Base-by-base conservation (phyloP, 2,329 filamentous ascomycete species). In the Aspergillus sp. region DNA sequence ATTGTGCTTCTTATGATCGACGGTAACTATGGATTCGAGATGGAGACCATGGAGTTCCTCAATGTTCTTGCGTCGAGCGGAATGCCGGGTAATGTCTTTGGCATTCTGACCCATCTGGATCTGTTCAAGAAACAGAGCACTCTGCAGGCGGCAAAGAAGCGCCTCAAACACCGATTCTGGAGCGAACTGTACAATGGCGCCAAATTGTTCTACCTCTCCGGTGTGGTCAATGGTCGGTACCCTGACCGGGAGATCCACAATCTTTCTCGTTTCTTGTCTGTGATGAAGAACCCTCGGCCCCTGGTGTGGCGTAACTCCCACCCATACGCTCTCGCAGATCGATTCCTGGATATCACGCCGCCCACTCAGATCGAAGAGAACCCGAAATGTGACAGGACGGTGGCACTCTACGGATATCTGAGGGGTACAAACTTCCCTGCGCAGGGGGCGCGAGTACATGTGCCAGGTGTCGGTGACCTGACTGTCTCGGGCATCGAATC, bases 11-110 rank as follows among this genome's bases (percentile, higher is more conserved):
- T 99, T 52, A 94, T 99, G 89, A 99, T 99, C 63, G 94, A 99
- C 69, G 95, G 94, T 51, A 97, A 97, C 75, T 99, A 89, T 66
- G 95, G 94, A 13, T 99, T 99, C 68, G 94, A 99, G 76, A 99
- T 99, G 94, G 94, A 99, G 80, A 99, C 94, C 0, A 99, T 99
- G 94, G 94, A 99, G 74, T 99, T 99, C 57, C 78, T 99, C 67
- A 97, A 97, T 64, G 87, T 97, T 16, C 79, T 99, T 47, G 88
- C 89, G n/a, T 85, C 91, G 2, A 96, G 89, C 25, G 94, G 94
- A 71, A 97, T 99, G 93, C 94, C 95, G 0, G 93, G 94, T 59
- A 99, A 99, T 64, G 92, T 99, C 34, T 97, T 99, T 69, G 94
- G 94, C 48, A 92, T 99, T 52, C 81, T 99, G 42, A 97, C 94